phyloP scores from a whole-genome alignment of 345 rosid genomes.

The Carallia pectinifolia region DNA sequence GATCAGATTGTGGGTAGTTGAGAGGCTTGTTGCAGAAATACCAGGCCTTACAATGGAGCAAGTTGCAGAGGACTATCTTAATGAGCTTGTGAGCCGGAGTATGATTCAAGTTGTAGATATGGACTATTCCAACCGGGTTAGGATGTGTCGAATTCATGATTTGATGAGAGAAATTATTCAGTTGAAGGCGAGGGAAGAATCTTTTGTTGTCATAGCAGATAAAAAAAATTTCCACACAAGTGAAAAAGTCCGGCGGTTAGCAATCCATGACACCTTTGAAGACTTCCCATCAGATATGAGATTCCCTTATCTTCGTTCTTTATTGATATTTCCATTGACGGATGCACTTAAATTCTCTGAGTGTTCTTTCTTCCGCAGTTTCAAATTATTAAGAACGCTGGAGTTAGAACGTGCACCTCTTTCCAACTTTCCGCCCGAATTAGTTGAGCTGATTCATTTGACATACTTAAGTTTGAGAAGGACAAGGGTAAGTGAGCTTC shows the following conservation, averaged over 20 bases:
- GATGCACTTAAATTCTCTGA: not conserved
- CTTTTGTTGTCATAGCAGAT: not conserved
- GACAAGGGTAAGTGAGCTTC: conserved; percentile 8
- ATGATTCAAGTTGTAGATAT: conserved; percentile 10
- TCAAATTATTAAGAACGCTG: not conserved
- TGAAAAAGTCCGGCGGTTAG: conserved; percentile 2
- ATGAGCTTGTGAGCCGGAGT: conserved; percentile 16
- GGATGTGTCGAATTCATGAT: conserved; percentile 12
- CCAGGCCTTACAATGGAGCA: conserved; percentile 5
- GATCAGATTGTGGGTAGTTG: conserved; percentile 11
- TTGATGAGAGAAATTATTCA: conserved; percentile 7
- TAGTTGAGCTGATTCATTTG: conserved; percentile 5
- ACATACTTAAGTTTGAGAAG: conserved; percentile 9
- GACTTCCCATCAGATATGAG: not conserved
- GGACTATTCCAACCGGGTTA: not conserved
- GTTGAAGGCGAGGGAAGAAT: conserved; percentile 10
- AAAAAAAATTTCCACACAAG: not conserved
- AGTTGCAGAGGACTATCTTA: conserved; percentile 13
- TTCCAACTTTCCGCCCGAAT: not conserved
- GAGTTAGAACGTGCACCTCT: not conserved
- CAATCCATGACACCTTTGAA: not conserved
- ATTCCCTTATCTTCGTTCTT: conserved; percentile 6
- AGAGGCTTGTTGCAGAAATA: conserved; percentile 8
- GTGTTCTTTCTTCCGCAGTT: not conserved
- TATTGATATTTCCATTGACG: not conserved